Conservation (phyloP, 2,329 filamentous ascomycete species). For the Trichoderma sp. region DNA sequence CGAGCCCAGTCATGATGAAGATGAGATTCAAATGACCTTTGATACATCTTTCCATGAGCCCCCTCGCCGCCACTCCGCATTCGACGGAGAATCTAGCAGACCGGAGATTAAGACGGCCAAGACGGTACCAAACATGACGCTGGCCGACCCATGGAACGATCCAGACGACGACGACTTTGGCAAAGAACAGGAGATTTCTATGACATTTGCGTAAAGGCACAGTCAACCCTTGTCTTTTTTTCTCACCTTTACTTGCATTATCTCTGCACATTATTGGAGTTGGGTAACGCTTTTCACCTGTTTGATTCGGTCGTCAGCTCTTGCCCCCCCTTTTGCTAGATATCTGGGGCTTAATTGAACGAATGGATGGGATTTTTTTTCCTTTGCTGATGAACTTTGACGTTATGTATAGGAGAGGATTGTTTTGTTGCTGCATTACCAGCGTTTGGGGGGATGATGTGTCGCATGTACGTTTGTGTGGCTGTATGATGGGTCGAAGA, state of each 20-base stretch:
- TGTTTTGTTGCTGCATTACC: not conserved
- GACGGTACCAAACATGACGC: conserved; percentile 50
- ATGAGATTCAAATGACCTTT: conserved; percentile 68
- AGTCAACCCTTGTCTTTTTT: not conserved
- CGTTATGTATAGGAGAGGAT: not conserved
- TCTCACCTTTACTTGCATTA: not conserved
- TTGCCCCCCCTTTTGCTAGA: not conserved
- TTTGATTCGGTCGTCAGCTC: not conserved
- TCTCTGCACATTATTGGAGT: conserved; percentile 9
- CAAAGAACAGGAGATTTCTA: conserved; percentile 70
- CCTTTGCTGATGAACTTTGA: not conserved
- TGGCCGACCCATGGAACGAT: conserved; percentile 68
- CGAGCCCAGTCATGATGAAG: conserved; percentile 45
- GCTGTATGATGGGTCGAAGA: not conserved
- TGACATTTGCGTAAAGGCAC: conserved; percentile 69
- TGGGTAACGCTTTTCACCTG: conserved; percentile 8
- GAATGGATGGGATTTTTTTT: not conserved
- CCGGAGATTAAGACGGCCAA: conserved; percentile 39
- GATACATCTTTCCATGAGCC: conserved; percentile 56
- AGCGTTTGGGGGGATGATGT: not conserved
- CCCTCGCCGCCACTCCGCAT: not conserved
- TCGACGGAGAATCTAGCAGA: conserved; percentile 29
- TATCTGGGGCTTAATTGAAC: not conserved
- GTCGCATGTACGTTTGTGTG: not conserved
- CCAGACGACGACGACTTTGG: conserved; percentile 67